Evolutionary conservation across 495 filamentous ascomycete genomes (phyloP).

Genomic region (Annulohypoxylon nitens): DNA sequence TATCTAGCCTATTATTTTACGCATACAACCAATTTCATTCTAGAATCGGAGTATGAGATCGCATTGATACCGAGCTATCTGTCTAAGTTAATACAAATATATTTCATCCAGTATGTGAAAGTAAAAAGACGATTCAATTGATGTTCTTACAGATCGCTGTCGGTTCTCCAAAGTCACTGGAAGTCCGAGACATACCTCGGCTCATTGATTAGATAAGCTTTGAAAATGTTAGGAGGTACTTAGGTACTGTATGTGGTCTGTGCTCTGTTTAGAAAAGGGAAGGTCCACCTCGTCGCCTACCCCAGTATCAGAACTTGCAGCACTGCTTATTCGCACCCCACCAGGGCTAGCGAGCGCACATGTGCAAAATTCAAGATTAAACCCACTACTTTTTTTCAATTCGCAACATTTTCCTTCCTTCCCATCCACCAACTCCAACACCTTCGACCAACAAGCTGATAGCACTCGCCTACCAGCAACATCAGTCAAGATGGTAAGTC

Average conservation of each 20-base stretch:
- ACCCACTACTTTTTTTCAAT: conserved; percentile 47
- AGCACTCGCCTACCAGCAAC: conserved; percentile 54
- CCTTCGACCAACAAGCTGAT: conserved; percentile 52
- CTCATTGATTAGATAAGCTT: conserved; percentile 33
- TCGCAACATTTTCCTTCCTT: conserved; percentile 48
- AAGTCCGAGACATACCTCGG: conserved; percentile 33
- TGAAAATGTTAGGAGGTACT: neutral
- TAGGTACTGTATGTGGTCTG: neutral
- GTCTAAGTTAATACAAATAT: neutral
- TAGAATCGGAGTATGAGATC: neutral
- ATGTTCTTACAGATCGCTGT: neutral
- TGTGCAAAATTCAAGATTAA: conserved; percentile 31
- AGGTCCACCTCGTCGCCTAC: conserved; percentile 47
- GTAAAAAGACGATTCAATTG: neutral
- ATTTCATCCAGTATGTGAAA: neutral
- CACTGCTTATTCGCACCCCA: conserved; percentile 40
- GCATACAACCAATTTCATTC: neutral
- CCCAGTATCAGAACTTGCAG: conserved; percentile 11
- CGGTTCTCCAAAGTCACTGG: neutral
- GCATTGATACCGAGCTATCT: neutral
- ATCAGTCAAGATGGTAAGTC: conserved; percentile 73
- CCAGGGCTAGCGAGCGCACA: conserved; percentile 53
- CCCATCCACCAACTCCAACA: conserved; percentile 42
- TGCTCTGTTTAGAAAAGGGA: neutral
- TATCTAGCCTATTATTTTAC: conserved; percentile 41